Percentiles rank a stretch among this genome's conserved stretches.
These are phyloP conservation scores for Oligophagozyma castellii DNA, from an alignment of 1,139 yeast species.

Conservation along the genomic window DNA sequence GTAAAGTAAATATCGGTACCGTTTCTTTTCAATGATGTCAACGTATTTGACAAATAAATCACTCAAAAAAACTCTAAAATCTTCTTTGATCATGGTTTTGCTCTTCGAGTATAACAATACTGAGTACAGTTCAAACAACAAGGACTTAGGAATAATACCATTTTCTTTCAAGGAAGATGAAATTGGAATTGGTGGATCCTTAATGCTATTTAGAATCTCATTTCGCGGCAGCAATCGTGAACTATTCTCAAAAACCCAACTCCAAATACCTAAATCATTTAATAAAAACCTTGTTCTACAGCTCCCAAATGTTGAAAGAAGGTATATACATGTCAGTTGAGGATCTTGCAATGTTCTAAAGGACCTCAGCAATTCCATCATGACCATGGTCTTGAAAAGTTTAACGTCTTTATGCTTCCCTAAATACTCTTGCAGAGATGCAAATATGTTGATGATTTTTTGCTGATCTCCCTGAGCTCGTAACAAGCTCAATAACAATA, in stretches of 20 bases:
- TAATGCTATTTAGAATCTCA: too few species aligned
- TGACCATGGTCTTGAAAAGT: conserved; percentile 1
- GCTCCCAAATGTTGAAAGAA: conserved; percentile 1
- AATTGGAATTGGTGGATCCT: too few species aligned
- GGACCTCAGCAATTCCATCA: conserved; percentile 1
- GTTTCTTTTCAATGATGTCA: conserved; percentile 3
- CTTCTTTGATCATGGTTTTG: conserved; percentile 4
- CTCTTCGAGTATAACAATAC: too few species aligned
- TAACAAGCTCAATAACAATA: conserved; percentile 9
- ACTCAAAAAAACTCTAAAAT: conserved; percentile 9
- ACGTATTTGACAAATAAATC: conserved; percentile 13
- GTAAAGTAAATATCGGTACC: conserved; percentile 2
- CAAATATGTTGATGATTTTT: conserved; percentile 1
- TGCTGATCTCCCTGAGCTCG: conserved; percentile 3
- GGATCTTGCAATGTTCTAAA: conserved; percentile 1
- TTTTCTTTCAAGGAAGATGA: too few species aligned
- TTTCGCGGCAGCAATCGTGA: too few species aligned
- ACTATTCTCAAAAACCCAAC: conserved; percentile 1
- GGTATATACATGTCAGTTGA: conserved; percentile 1
- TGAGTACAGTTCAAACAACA: too few species aligned
- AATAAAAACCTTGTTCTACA: not conserved
- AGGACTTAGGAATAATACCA: too few species aligned
- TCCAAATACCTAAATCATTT: conserved; percentile 1
- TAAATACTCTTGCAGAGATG: not conserved
- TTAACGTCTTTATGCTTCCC: not conserved